Evolutionary conservation across 2,329 filamentous ascomycete genomes (phyloP), one percentile per base, ranked within the genome.

Genomic region (Clonostachys chloroleuca): DNA sequence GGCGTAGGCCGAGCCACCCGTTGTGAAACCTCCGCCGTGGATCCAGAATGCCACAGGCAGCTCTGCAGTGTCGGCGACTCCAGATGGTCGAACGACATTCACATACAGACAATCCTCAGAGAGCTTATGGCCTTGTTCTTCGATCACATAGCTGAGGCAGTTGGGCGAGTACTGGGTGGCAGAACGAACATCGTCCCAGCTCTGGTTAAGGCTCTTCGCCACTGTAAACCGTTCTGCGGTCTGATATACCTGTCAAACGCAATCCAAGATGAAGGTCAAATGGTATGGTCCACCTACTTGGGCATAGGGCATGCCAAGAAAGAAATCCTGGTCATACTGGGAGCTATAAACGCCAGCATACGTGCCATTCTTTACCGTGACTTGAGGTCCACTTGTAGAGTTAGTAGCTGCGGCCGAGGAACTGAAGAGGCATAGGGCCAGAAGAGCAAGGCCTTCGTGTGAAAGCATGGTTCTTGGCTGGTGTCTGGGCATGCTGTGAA

Each of bases 281-380:
- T 30, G 24, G 10, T 30, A 9, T 30, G 24, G 8, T 30, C 9
- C 24, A 30, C 24, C 24, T 30, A 30, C 24, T 51, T 77, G 73
- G 5, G 78, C 79, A 56, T 75, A 83, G 0, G 78, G 79, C 3
- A 83, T 71, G 6, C 73, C 74, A 5, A 77, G 58, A 56, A 78
- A 79, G 50, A 70, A 64, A 50, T 80, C 74, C 34, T 43, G 43
- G 16, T 40, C 5, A 87, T 82, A 62, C 87, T 84, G 37, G 63
- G 65, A 24, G 63, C 71, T 69, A 83, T 86, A 49, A 88, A 72
- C 6, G 84, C 47, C 47, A 33, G 35, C 6, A 35, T 46, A 49
- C 81, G 37, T 89, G 69, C 14, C 85, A 67, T 61, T 89, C 85
- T 12, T 71, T 71, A 0, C 84, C 84, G 48, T 85, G 60, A 57